These are phyloP conservation scores for Kwoniella shivajii DNA, from an alignment of 1,284 basidiomycete species.

Conservation along the genomic window DNA sequence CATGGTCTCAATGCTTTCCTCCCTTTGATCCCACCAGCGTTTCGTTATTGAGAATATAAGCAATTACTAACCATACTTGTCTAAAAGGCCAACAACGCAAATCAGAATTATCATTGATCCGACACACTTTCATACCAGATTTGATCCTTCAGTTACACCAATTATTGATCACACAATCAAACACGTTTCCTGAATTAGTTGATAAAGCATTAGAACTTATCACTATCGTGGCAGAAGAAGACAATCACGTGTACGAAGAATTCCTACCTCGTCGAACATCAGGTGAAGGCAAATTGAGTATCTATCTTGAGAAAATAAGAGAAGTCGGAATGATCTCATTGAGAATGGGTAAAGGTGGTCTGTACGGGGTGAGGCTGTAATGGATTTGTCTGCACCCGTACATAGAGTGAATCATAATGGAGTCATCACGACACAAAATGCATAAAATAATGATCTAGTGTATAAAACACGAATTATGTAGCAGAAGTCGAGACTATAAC, in stretches of 20 bases:
- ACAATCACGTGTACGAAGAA: constrained; percentile 83
- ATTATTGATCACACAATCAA: constrained; percentile 68
- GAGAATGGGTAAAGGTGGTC: constrained; percentile 69
- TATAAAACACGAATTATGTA: too few relatives aligned
- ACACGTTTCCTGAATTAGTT: constrained; percentile 71
- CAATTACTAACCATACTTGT: neutral
- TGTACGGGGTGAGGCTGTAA: constrained; percentile 59
- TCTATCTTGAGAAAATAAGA: constrained; percentile 72
- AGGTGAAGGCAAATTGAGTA: constrained; percentile 59
- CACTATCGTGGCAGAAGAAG: constrained; percentile 84
- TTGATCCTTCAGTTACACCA: constrained; percentile 82
- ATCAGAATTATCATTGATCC: constrained; percentile 73
- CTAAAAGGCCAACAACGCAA: constrained; percentile 62
- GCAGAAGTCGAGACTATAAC: too few relatives aligned
- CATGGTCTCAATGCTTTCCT: neutral
- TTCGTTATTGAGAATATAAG: too few relatives aligned
- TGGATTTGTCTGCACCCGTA: neutral
- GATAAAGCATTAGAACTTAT: constrained; percentile 73
- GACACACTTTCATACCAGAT: constrained; percentile 88
- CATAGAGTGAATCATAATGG: too few relatives aligned
- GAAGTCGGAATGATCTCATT: constrained; percentile 69
- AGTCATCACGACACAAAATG: too few relatives aligned
- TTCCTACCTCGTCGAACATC: constrained; percentile 60
- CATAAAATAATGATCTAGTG: too few relatives aligned
- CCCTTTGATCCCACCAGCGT: too few relatives aligned